Evolutionary conservation across 2,329 filamentous ascomycete genomes (phyloP).

Genomic region (Exophiala sp.): DNA sequence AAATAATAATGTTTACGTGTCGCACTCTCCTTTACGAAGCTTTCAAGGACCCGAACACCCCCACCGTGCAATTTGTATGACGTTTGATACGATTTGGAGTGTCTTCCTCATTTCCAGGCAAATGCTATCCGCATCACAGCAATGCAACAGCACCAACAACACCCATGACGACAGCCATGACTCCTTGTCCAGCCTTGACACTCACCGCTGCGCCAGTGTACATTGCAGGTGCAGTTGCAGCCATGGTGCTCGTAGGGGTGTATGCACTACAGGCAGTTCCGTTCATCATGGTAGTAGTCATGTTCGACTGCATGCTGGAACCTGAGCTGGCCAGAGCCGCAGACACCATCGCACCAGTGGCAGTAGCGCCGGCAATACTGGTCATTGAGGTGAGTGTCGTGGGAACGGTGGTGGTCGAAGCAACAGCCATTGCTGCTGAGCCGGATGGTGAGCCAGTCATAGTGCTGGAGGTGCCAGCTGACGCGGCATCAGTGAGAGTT

Average conservation of each 20-base stretch:
- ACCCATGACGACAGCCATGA: conserved; percentile 15
- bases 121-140: conserved; percentile 1
- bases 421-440: not conserved
- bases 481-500: conserved; percentile 1
- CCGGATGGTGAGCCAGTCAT: not conserved
- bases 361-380: conserved; percentile 6
- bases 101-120: too few species aligned
- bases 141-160: conserved; percentile 18
- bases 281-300: conserved; percentile 4
- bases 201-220: conserved; percentile 13
- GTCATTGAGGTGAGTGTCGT: conserved; percentile 15
- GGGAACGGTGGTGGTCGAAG: conserved; percentile 16
- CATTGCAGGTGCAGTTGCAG: conserved; percentile 1
- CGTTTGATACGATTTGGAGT: too few species aligned
- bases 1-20: too few species aligned
- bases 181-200: conserved; percentile 9
- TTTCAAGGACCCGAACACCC: too few species aligned
- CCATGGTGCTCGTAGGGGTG: not conserved
- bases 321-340: not conserved
- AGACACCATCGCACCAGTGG: not conserved
- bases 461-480: not conserved
- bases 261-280: conserved; percentile 10
- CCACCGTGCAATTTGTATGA: too few species aligned
- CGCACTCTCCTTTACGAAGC: too few species aligned
- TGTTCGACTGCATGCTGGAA: not conserved